Base-by-base conservation (phyloP, 2,329 filamentous ascomycete species). In the Colletotrichum orbiculare region DNA sequence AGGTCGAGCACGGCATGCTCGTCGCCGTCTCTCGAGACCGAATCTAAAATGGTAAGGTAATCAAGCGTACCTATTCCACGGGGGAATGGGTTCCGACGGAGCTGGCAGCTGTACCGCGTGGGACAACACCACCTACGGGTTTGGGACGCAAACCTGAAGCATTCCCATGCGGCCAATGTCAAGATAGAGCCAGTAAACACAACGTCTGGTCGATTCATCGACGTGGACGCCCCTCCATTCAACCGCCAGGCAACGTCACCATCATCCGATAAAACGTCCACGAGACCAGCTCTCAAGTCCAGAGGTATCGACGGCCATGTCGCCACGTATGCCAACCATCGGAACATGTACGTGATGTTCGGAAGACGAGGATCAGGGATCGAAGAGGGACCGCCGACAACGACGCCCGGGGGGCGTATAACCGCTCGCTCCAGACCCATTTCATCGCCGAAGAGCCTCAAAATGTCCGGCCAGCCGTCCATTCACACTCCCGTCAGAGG, bases 281-380 rank as follows among this genome's bases (percentile, higher is more conserved):
- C 45, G 54, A 11, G 45, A 48, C 17, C 37, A 39, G 4, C 10
- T 37, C 4, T 49, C 38, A 46, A 37, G n/a, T 15, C 46, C 45
- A 17, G 13, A 37, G 34, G 25, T 38, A 48, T 39, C 4, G 4
- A n/a, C 37, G 35, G 8, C 8, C 33, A 41, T 41, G 53, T 41
- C 11, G 54, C 54, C 54, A 57, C 54, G 54, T 57, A 57, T 6
- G 35, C 11, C 10, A 2, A 25, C 34, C 37, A 37, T 10, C 34
- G 35, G 43, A 11, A 39, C n/a, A 25, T 25, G 25, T 25, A 25
- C 25, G 25, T 25, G 25, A 25, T 25, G 25, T 5, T 25, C 25
- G 25, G 15, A n/a, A 7, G 17, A 42, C 54, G 54, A 57, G 54
- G 54, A 57, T 57, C 45, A 57, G 13, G 54, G 54, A 48, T 57